Conservation (phyloP, 129 eudicot species). For the Heracleum sosnowskyi region DNA sequence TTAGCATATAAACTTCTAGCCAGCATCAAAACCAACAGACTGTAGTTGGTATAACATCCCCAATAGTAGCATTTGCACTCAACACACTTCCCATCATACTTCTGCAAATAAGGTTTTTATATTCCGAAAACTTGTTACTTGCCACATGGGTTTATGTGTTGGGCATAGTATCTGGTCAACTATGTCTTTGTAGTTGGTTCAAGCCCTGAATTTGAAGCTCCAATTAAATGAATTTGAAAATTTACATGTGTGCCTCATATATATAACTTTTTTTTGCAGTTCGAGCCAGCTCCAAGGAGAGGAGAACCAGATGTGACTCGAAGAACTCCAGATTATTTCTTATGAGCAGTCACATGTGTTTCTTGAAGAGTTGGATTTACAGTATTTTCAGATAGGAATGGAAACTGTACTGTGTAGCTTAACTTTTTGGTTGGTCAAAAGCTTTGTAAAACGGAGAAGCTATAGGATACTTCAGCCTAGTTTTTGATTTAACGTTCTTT, state of each 20-base stretch:
- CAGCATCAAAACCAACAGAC: not conserved
- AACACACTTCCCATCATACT: not conserved
- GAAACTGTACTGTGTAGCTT: constrained; percentile 8
- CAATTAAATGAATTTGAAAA: not conserved
- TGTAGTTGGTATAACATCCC: not conserved
- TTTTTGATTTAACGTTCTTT: constrained; percentile 24
- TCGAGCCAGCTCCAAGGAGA: constrained; percentile 91
- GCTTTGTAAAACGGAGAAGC: constrained; percentile 16
- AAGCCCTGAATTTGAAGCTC: not conserved
- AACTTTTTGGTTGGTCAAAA: constrained; percentile 17
- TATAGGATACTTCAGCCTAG: constrained; percentile 8
- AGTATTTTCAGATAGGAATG: constrained; percentile 15
- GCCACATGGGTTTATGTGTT: not conserved
- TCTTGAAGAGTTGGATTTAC: not conserved
- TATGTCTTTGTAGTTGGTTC: not conserved
- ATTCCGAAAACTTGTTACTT: not conserved
- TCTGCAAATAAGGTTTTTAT: not conserved
- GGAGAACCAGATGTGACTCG: constrained; percentile 92
- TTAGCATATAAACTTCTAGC: not conserved
- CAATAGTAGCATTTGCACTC: not conserved
- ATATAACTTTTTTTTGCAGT: constrained; percentile 33
- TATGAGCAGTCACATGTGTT: constrained; percentile 25
- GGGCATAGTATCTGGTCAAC: not conserved
- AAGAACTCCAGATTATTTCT: constrained; percentile 81
- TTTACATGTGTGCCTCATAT: not conserved